Evolutionary conservation across 257 asterid genomes (phyloP).

Genomic region (Gentiana macrophylla): DNA sequence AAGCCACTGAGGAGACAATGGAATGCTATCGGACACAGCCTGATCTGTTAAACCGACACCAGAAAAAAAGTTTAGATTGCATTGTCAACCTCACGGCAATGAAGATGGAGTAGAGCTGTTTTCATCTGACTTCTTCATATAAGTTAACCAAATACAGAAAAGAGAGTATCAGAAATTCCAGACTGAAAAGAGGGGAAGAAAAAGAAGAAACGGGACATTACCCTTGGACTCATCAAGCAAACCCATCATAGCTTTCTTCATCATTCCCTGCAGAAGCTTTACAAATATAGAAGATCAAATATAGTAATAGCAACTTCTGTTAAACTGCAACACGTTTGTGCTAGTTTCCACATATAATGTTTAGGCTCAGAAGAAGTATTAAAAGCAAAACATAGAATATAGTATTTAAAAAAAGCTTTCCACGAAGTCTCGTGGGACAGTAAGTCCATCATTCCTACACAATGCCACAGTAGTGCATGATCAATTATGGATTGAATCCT

Average conservation of each 20-base stretch:
- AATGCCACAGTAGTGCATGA: no score
- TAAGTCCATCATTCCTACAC: no score
- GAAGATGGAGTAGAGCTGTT: background rate
- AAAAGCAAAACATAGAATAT: no score
- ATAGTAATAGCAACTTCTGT: no score
- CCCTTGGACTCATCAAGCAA: slow-evolving; percentile 76
- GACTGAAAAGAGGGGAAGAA: no score
- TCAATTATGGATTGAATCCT: no score
- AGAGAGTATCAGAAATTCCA: background rate
- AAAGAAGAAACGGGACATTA: slow-evolving; percentile 12
- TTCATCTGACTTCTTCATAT: no score
- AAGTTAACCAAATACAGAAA: background rate
- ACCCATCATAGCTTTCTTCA: slow-evolving; percentile 56
- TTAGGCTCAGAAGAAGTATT: no score
- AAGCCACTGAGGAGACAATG: slow-evolving; percentile 96
- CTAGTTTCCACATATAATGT: no score
- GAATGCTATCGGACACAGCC: slow-evolving; percentile 63
- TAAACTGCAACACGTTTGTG: no score
- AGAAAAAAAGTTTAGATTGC: slow-evolving; percentile 6
- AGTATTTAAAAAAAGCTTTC: no score
- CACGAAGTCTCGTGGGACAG: no score
- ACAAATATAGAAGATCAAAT: background rate
- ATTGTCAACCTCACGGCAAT: background rate
- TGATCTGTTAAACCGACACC: slow-evolving; percentile 49
- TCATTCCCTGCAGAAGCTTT: slow-evolving; percentile 52